A percentile compares a stretch with the other conserved stretches of the same genome.
Conservation (phyloP, 768 basidiomycete species). For the Termitomyces sp. region DNA sequence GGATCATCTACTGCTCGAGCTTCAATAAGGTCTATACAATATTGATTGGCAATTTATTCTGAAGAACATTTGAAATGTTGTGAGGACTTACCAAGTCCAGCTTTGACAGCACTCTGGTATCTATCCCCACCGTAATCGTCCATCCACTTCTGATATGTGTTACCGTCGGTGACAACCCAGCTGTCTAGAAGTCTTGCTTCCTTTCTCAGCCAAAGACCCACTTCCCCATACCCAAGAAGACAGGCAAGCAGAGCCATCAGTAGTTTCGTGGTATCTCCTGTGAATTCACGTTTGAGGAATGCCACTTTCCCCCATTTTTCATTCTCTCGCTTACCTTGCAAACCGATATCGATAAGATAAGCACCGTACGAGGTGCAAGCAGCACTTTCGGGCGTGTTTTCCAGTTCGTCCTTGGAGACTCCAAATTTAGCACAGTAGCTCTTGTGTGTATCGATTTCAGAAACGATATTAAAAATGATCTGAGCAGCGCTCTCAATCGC, state of each 20-base stretch:
- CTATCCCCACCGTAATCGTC: conserved; percentile 72
- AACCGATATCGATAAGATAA: conserved; percentile 76
- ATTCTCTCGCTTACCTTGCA: conserved; percentile 46
- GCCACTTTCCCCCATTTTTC: not conserved
- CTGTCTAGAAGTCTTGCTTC: conserved; percentile 42
- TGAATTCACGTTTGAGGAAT: not conserved
- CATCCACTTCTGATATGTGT: conserved; percentile 75
- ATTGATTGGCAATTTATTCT: not conserved
- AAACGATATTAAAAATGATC: conserved; percentile 59
- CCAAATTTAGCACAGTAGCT: conserved; percentile 70
- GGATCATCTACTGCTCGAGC: conserved; percentile 53
- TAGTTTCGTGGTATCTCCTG: conserved; percentile 69
- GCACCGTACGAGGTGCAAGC: conserved; percentile 85
- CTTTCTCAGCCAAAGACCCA: conserved; percentile 77
- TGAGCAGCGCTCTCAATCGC: conserved; percentile 60
- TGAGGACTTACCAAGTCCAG: conserved; percentile 62
- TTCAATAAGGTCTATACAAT: conserved; percentile 67
- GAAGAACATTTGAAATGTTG: not conserved
- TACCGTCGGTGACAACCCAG: conserved; percentile 60
- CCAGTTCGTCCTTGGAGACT: conserved; percentile 57
- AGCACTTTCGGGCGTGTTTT: conserved; percentile 58
- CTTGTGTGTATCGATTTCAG: conserved; percentile 72
- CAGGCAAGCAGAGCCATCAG: conserved; percentile 85
- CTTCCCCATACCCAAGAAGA: conserved; percentile 89
- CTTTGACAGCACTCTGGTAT: conserved; percentile 70